phyloP scores from a whole-genome alignment of 257 asterid species.

The Fraxinus pennsylvanica region DNA sequence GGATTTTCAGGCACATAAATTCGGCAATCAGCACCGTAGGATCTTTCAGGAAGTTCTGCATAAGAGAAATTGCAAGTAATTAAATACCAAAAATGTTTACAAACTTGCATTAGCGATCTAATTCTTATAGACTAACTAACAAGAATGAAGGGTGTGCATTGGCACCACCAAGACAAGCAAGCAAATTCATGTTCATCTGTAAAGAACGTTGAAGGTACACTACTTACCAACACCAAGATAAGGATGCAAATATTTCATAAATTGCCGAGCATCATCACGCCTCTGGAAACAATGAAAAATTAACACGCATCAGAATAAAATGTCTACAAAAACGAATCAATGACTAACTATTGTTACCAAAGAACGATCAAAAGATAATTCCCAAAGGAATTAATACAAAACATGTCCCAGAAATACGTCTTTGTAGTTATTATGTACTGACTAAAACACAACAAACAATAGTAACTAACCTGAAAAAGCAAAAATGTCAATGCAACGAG shows the following conservation, averaged over 20 bases:
- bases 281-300: slow-evolving; percentile 50
- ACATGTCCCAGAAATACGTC: background rate
- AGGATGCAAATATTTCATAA: slow-evolving; percentile 82
- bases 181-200: slow-evolving; percentile 7
- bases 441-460: slow-evolving; percentile 1
- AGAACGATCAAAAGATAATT: background rate
- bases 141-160: background rate
- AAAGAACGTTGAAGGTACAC: slow-evolving; percentile 19
- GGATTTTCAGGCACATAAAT: slow-evolving; percentile 84
- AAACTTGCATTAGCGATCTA: background rate
- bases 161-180: slow-evolving; percentile 1
- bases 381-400: background rate
- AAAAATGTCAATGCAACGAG: slow-evolving; percentile 91
- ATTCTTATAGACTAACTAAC: background rate
- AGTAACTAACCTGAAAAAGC: slow-evolving; percentile 77
- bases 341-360: background rate
- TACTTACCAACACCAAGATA: slow-evolving; percentile 85
- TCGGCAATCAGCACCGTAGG: slow-evolving; percentile 92
- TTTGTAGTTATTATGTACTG: background rate
- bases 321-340: background rate
- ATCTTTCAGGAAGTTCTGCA: slow-evolving; percentile 95
- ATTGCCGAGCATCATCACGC: slow-evolving; percentile 86
- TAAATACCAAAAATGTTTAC: background rate
- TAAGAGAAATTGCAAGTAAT: slow-evolving; percentile 21
- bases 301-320: slow-evolving; percentile 23